These are phyloP conservation scores for Glycine soja DNA, from an alignment of 306 rosid species.

Conservation along the genomic window DNA sequence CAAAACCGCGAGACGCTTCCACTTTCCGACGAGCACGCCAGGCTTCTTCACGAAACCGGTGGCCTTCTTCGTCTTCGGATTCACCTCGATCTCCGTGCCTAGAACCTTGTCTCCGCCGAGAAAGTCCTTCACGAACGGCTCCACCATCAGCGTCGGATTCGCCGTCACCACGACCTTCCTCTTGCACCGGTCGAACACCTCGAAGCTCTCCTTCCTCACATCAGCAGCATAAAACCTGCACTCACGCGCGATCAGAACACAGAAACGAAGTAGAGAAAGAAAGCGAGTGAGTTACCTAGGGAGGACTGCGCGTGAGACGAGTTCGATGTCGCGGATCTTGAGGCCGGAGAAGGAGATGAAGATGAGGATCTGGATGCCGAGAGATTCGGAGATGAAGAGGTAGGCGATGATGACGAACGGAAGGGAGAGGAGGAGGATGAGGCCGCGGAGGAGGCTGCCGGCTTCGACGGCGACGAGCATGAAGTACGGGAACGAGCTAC, in stretches of 20 bases:
- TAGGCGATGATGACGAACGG: slow-evolving; percentile 79
- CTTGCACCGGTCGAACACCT: slow-evolving; percentile 82
- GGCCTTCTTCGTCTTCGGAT: slow-evolving; percentile 93
- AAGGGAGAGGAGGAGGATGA: slow-evolving; percentile 82
- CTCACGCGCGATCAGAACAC: not conserved
- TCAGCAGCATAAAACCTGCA: slow-evolving; percentile 90
- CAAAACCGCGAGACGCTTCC: slow-evolving; percentile 67
- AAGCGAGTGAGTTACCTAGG: slow-evolving; percentile 62
- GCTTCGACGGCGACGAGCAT: slow-evolving; percentile 97
- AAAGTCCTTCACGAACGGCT: slow-evolving; percentile 84
- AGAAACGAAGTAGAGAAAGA: not conserved
- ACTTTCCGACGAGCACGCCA: slow-evolving; percentile 83
- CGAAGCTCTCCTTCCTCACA: slow-evolving; percentile 88
- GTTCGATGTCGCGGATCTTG: slow-evolving; percentile 92
- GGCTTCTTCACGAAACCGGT: slow-evolving; percentile 95
- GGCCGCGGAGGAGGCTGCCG: slow-evolving; percentile 90
- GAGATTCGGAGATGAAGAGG: slow-evolving; percentile 84
- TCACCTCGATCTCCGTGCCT: slow-evolving; percentile 92
- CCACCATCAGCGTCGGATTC: slow-evolving; percentile 95
- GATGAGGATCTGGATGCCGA: slow-evolving; percentile 95
- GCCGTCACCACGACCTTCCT: slow-evolving; percentile 94
- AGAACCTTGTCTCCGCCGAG: slow-evolving; percentile 89
- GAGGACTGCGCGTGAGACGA: slow-evolving; percentile 88
- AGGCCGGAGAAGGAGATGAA: slow-evolving; percentile 90
- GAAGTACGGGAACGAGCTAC: slow-evolving; percentile 93